Percentiles rank a stretch among this genome's conserved stretches.
Conservation (phyloP, 2,329 filamentous ascomycete species). For the Paramyrothecium sp. region DNA sequence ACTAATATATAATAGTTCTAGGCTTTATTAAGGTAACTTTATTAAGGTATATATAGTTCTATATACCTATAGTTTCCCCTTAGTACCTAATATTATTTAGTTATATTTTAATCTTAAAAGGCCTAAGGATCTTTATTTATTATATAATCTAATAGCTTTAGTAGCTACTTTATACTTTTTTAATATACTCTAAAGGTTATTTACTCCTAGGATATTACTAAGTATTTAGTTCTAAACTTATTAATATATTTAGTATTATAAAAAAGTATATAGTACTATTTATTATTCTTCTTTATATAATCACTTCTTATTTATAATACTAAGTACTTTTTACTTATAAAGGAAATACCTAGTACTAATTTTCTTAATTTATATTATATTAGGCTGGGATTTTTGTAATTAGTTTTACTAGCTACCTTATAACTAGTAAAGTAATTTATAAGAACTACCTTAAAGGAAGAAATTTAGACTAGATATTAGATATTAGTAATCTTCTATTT, state of each 20-base stretch:
- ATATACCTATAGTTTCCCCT: not conserved
- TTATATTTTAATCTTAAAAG: not conserved
- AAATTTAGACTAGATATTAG: not conserved
- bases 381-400: not conserved
- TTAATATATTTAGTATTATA: not conserved
- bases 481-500: not conserved
- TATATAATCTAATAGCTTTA: not conserved
- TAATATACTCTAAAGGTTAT: not conserved
- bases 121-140: not conserved
- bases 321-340: not conserved
- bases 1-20: not conserved
- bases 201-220: not conserved
- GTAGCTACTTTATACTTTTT: not conserved
- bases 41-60: not conserved
- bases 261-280: not conserved
- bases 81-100: not conserved
- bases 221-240: too few species aligned
- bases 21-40: not conserved
- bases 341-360: not conserved
- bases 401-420: too few species aligned
- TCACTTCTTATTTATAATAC: not conserved
- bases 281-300: not conserved
- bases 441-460: too few species aligned
- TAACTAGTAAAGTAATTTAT: not conserved
- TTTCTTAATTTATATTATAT: not conserved